Conservation (phyloP, 441 rosid genomes). For the Brassica hybrid region DNA sequence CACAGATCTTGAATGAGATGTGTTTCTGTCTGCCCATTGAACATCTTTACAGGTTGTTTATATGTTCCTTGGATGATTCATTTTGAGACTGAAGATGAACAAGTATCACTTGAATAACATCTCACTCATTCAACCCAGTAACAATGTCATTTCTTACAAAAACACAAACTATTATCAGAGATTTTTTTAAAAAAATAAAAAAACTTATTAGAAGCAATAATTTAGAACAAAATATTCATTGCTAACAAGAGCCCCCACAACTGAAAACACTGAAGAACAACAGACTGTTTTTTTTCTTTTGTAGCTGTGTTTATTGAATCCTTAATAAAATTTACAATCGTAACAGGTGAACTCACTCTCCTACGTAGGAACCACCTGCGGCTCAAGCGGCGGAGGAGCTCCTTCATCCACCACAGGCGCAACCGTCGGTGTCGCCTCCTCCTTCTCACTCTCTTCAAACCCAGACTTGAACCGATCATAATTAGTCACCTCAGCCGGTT, state of each 20-base stretch:
- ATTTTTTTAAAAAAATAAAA: too few relatives aligned
- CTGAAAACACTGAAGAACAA: conserved; percentile 21
- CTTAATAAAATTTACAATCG: conserved; percentile 46
- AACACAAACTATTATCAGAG: too few relatives aligned
- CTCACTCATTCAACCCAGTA: background rate
- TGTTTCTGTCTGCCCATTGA: background rate
- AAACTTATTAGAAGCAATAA: conserved; percentile 23
- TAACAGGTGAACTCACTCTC: conserved; percentile 9
- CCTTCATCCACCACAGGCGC: conserved; percentile 58
- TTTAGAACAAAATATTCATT: conserved; percentile 25
- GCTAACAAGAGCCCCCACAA: too few relatives aligned
- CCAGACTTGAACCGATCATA: conserved; percentile 73
- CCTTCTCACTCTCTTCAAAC: conserved; percentile 45
- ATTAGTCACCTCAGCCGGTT: conserved; percentile 53
- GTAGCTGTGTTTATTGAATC: conserved; percentile 11
- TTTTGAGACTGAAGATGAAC: background rate
- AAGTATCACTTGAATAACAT: background rate
- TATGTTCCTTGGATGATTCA: background rate
- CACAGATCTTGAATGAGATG: conserved; percentile 1
- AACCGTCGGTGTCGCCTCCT: conserved; percentile 30
- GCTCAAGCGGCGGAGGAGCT: conserved; percentile 62
- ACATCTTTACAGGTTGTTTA: background rate
- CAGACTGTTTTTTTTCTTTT: background rate
- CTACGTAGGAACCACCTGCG: conserved; percentile 69
- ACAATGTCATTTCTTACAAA: too few relatives aligned